Conservation (phyloP, 495 filamentous ascomycete genomes). For the Hyaloscypha variabilis region DNA sequence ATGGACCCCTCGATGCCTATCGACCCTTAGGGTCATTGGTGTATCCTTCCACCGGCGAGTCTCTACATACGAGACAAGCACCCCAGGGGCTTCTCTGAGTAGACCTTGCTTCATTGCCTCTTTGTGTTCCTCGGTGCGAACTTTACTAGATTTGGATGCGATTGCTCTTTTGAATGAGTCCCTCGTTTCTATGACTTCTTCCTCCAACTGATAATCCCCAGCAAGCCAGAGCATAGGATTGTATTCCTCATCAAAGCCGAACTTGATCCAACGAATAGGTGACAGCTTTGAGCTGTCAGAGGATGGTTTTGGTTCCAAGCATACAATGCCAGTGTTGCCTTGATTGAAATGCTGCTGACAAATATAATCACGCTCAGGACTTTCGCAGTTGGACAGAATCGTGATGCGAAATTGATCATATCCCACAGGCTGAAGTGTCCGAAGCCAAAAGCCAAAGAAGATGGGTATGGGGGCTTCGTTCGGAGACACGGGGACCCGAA, state of each 20-base stretch:
- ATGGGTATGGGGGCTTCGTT: background rate
- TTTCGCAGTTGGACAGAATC: background rate
- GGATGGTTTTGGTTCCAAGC: background rate
- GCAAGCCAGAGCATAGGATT: background rate
- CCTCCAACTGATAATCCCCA: no score
- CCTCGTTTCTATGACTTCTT: background rate
- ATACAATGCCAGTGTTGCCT: background rate
- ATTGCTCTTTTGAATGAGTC: background rate
- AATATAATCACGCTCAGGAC: background rate
- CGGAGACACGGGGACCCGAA: background rate
- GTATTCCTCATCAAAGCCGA: background rate
- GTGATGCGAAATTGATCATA: background rate
- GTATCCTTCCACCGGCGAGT: background rate
- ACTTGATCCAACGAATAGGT: background rate
- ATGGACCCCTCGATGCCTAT: background rate
- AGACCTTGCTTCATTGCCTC: background rate
- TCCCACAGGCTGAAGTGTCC: background rate
- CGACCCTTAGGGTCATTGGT: background rate
- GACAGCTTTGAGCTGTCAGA: background rate
- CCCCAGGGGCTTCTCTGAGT: background rate
- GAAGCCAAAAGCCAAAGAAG: background rate
- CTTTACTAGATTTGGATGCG: background rate
- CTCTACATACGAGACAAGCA: no score
- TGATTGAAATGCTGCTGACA: background rate
- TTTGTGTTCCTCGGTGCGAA: background rate